Evolutionary conservation across 257 asterid species (phyloP).

Genomic region (Solanum pennellii): DNA sequence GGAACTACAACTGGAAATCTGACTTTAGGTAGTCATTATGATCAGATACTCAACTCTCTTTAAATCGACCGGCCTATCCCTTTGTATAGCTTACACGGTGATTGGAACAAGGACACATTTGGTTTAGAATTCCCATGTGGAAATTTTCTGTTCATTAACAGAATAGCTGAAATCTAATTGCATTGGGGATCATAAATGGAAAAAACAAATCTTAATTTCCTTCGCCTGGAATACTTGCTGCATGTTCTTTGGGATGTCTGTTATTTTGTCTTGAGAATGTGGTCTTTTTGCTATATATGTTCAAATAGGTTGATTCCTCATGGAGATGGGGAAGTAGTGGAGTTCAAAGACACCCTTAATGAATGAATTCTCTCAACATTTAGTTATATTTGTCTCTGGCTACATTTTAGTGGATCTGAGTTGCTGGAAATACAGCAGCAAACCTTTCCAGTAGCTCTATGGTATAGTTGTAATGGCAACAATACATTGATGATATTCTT

Average conservation of each 20-base stretch:
- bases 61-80: not conserved
- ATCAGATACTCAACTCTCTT: not conserved
- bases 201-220: not conserved
- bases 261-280: not conserved
- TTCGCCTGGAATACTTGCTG: not conserved
- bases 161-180: not conserved
- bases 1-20: not conserved
- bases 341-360: not conserved
- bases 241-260: not conserved
- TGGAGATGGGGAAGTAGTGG: not conserved
- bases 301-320: not conserved
- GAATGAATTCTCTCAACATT: not conserved
- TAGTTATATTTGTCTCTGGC: not conserved
- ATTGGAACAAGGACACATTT: not conserved
- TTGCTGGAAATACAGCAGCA: not conserved
- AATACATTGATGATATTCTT: not conserved
- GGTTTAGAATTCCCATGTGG: not conserved
- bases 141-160: not conserved
- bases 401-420: not conserved
- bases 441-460: not conserved
- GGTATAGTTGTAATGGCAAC: not conserved
- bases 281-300: not conserved
- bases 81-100: not conserved
- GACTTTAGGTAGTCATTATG: not conserved
- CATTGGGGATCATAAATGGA: not conserved